Conservation (phyloP, 108 stramenopile genomes). For the Nitzschia inconspicua region DNA sequence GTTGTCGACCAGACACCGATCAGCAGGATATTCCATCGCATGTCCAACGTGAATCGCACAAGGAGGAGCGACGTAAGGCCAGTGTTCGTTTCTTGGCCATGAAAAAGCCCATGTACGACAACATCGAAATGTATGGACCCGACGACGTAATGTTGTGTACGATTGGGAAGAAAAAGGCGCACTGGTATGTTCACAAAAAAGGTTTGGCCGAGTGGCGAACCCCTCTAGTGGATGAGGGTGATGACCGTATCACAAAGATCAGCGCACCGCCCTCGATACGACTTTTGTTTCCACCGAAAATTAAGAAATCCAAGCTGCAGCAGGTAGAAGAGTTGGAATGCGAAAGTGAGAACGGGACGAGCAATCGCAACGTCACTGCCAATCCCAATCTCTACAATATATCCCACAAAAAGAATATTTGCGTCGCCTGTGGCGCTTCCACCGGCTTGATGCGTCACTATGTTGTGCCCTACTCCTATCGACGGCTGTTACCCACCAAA, state of each 20-base stretch:
- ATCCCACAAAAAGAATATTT: slow-evolving; percentile 61
- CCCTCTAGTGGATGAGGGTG: neutral
- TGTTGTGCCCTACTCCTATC: slow-evolving; percentile 76
- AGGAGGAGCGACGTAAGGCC: slow-evolving; percentile 56
- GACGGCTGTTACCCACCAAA: slow-evolving; percentile 50
- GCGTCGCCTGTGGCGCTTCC: slow-evolving; percentile 61
- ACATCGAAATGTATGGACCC: slow-evolving; percentile 71
- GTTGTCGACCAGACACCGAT: too few species aligned
- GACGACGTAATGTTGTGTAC: slow-evolving; percentile 51
- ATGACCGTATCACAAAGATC: neutral
- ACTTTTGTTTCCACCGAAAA: slow-evolving; percentile 43
- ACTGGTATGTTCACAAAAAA: slow-evolving; percentile 72
- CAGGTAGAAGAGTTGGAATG: neutral
- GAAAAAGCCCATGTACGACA: slow-evolving; percentile 86
- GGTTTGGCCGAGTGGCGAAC: slow-evolving; percentile 28
- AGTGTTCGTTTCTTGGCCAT: slow-evolving; percentile 62
- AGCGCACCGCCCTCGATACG: slow-evolving; percentile 31
- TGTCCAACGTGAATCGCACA: slow-evolving; percentile 54
- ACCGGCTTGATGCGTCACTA: slow-evolving; percentile 72
- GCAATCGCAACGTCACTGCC: slow-evolving; percentile 7
- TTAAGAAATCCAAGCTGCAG: neutral
- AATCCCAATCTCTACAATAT: slow-evolving; percentile 32
- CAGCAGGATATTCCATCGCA: slow-evolving; percentile 64
- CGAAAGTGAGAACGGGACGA: neutral
- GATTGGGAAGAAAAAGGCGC: slow-evolving; percentile 76